These are phyloP conservation scores for Hirschioporus abietinus DNA, from an alignment of 768 basidiomycete genomes.

Conservation along the genomic window DNA sequence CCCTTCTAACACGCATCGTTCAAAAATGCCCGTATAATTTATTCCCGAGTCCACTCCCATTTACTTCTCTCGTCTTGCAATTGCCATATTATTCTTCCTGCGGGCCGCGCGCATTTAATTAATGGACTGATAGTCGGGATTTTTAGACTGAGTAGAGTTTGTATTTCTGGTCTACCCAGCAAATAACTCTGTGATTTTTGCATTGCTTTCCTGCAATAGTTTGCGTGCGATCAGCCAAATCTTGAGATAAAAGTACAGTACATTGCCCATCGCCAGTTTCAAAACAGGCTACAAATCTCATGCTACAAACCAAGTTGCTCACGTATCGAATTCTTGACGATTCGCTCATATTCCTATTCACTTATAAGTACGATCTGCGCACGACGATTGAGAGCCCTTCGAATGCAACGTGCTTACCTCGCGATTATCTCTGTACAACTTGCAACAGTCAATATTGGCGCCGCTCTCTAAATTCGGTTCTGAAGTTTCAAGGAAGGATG, in stretches of 20 bases:
- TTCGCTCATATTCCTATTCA: slow-evolving; percentile 76
- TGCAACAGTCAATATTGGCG: slow-evolving; percentile 96
- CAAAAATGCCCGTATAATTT: not conserved
- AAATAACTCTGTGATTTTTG: not conserved
- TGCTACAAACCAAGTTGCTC: slow-evolving; percentile 76
- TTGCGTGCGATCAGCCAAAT: not conserved
- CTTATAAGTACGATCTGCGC: not conserved
- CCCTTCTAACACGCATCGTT: not conserved
- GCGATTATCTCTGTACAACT: slow-evolving; percentile 88
- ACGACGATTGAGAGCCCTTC: slow-evolving; percentile 1
- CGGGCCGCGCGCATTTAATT: not conserved
- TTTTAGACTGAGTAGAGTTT: not conserved
- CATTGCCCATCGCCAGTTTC: not conserved
- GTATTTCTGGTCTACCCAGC: not conserved
- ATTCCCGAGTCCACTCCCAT: not conserved
- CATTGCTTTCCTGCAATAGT: not conserved
- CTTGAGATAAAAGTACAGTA: not conserved
- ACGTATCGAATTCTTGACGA: slow-evolving; percentile 76
- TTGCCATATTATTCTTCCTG: not conserved
- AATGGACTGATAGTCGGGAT: not conserved
- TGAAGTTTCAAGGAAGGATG: slow-evolving; percentile 19
- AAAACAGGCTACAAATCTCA: not conserved
- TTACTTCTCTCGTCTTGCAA: not conserved
- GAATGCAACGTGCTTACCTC: slow-evolving; percentile 27
- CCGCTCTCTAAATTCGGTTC: slow-evolving; percentile 98